Evolutionary conservation across 148 eudicot species (phyloP).

Genomic region (Cornus controversa): DNA sequence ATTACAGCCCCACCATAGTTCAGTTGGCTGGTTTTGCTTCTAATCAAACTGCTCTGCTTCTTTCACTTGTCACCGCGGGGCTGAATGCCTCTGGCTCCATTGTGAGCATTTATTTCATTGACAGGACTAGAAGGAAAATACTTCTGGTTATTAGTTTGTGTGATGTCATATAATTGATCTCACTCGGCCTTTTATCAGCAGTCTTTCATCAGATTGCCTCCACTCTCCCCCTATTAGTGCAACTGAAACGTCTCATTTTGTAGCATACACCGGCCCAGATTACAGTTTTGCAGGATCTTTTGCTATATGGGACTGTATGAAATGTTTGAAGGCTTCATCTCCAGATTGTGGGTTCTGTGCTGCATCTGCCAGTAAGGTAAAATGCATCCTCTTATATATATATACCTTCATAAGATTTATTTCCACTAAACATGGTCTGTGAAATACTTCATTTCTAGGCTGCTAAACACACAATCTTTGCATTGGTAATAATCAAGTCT

Average conservation of each 20-base stretch:
- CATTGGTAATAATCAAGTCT: too few relatives aligned
- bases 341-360: constrained; percentile 52
- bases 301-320: constrained; percentile 43
- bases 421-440: too few relatives aligned
- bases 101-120: constrained; percentile 62
- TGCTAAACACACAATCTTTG: too few relatives aligned
- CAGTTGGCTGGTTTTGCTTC: constrained; percentile 63
- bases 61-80: constrained; percentile 64
- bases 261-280: constrained; percentile 32
- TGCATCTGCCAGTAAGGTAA: constrained; percentile 38
- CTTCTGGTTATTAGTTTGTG: constrained; percentile 46
- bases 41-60: constrained; percentile 59
- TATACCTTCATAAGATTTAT: too few relatives aligned
- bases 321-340: constrained; percentile 41
- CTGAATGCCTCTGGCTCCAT: constrained; percentile 60
- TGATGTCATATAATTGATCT: constrained; percentile 44
- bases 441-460: too few relatives aligned
- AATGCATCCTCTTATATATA: too few relatives aligned
- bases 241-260: constrained; percentile 29
- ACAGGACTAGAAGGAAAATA: constrained; percentile 57
- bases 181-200: constrained; percentile 40
- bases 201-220: constrained; percentile 38
- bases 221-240: constrained; percentile 47
- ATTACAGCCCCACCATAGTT: constrained; percentile 65
- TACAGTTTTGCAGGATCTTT: constrained; percentile 18